Evolutionary conservation across 1,284 basidiomycete species (phyloP), one percentile per base, ranked within the genome.

Genomic region (Apiotrichum veenhuisii): DNA sequence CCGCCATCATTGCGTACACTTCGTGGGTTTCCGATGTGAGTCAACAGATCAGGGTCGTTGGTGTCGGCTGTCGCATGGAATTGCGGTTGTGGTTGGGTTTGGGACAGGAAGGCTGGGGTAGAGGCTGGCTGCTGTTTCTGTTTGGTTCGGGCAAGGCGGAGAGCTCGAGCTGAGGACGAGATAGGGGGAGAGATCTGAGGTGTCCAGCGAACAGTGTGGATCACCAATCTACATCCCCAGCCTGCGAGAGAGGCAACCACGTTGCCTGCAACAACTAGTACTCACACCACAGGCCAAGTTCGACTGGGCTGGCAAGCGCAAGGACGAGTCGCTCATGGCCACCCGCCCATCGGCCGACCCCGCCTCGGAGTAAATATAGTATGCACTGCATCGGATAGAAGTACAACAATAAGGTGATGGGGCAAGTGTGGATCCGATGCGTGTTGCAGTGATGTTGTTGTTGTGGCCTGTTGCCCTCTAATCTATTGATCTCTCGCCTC

Each of bases 301-400:
- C 62, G 74, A 75, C 57, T 74, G 69, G 71, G 69, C 70, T 12
- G 75, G 75, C 25, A 76, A 75, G 60, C 61, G 51, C 38, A 58
- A 65, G 23, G 73, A 68, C 26, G 62, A 69, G 44, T 68, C 65
- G 27, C 46, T 48, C 46, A 36, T 48, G 33, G 46, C 46, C 2
- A 48, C 7, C 30, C 30, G 30, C 30, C 30, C 30, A 30, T 30
- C 30, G 30, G 30, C 30, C 30, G 30, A 30, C 30, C 30, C 30
- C 12, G 30, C 30, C 30, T 30, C 30, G 30, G 30, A 63, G 49
- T 58, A 65, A 50, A 53, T 48, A 44, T 15, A 46, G 49, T 53
- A 61, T 60, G 54, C 54, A 55, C 45, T 48, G 42, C 44, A 53
- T 34, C 42, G 42, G 50, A 52, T 57, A 60, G 54, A 56, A 55